A percentile compares a stretch with the other conserved stretches of the same genome.
phyloP scores from a whole-genome alignment of 1,139 yeast species.

The Yamadazyma spencermartinsiae region DNA sequence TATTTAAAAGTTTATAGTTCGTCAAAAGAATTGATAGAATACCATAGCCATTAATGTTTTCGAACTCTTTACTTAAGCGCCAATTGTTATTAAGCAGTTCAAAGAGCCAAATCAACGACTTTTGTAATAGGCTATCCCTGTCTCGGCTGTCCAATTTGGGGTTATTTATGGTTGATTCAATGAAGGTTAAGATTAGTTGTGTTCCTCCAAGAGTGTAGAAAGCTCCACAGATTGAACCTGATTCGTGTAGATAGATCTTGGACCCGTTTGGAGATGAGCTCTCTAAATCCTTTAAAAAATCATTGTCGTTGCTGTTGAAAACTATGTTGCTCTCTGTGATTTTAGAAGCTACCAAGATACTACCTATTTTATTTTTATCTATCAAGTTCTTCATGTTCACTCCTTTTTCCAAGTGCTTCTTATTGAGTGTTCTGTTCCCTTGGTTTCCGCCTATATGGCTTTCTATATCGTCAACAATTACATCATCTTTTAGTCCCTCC shows the following conservation, averaged over 20 bases:
- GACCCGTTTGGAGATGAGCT: constrained; percentile 14
- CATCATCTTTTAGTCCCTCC: not conserved
- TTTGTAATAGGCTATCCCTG: constrained; percentile 25
- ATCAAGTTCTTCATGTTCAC: constrained; percentile 10
- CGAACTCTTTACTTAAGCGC: constrained; percentile 44
- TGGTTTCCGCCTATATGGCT: not conserved
- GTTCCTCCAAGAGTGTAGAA: constrained; percentile 42
- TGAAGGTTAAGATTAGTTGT: constrained; percentile 28
- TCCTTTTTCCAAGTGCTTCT: constrained; percentile 12
- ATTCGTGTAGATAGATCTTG: constrained; percentile 23
- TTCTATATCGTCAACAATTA: not conserved
- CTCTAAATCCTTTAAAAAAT: constrained; percentile 18
- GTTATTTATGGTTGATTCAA: constrained; percentile 24
- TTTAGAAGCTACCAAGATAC: constrained; percentile 19
- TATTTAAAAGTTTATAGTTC: constrained; percentile 27
- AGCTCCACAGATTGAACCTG: constrained; percentile 31
- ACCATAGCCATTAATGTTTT: constrained; percentile 43
- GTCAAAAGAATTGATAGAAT: constrained; percentile 32
- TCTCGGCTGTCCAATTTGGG: constrained; percentile 12
- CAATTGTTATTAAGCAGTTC: constrained; percentile 33
- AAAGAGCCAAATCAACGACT: constrained; percentile 27
- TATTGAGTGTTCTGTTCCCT: not conserved
- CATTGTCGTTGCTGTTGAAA: constrained; percentile 31
- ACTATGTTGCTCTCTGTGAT: constrained; percentile 29
- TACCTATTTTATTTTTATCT: constrained; percentile 23